Percentiles rank a stretch among this genome's conserved stretches.
Evolutionary conservation across 2,329 filamentous ascomycete genomes (phyloP).

Genomic region (Juglanconis juglandina): DNA sequence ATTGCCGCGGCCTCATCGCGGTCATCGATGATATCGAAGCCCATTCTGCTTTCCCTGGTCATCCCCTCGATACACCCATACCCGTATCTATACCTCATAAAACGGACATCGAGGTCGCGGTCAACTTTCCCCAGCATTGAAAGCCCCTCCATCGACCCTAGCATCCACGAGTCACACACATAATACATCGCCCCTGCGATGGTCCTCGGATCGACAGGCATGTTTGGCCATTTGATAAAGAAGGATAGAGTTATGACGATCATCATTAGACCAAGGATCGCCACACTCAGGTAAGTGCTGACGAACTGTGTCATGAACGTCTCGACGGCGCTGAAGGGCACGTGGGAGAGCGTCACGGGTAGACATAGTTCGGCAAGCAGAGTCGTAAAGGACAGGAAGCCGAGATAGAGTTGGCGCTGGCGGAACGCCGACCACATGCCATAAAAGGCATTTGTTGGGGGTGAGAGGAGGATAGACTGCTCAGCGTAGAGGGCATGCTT

Average conservation of each 20-base stretch:
- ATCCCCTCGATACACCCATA: slow-evolving; percentile 31
- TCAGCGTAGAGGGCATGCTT: slow-evolving; percentile 24
- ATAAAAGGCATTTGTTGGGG: slow-evolving; percentile 29
- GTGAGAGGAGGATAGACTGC: slow-evolving; percentile 33
- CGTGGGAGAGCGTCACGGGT: slow-evolving; percentile 35
- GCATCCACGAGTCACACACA: slow-evolving; percentile 32
- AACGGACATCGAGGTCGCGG: slow-evolving; percentile 28
- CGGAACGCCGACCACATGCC: slow-evolving; percentile 32
- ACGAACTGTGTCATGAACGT: slow-evolving; percentile 30
- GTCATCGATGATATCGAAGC: slow-evolving; percentile 23
- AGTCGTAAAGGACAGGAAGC: slow-evolving; percentile 29
- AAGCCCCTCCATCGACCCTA: slow-evolving; percentile 29
- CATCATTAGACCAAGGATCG: slow-evolving; percentile 34
- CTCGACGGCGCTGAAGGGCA: slow-evolving; percentile 35
- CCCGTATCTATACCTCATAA: slow-evolving; percentile 28
- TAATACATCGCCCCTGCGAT: slow-evolving; percentile 35
- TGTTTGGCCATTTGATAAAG: slow-evolving; percentile 31
- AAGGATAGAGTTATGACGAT: slow-evolving; percentile 32
- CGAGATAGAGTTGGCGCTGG: slow-evolving; percentile 31
- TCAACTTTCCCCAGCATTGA: slow-evolving; percentile 25
- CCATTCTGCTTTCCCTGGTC: slow-evolving; percentile 24
- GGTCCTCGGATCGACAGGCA: slow-evolving; percentile 34
- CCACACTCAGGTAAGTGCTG: slow-evolving; percentile 31
- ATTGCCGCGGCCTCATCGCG: neutral
- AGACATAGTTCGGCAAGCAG: slow-evolving; percentile 34